Percentiles rank a stretch among this genome's conserved stretches.
Evolutionary conservation across 208 protist species (phyloP).

Genomic region (Leptomonas pyrrhocoris): DNA sequence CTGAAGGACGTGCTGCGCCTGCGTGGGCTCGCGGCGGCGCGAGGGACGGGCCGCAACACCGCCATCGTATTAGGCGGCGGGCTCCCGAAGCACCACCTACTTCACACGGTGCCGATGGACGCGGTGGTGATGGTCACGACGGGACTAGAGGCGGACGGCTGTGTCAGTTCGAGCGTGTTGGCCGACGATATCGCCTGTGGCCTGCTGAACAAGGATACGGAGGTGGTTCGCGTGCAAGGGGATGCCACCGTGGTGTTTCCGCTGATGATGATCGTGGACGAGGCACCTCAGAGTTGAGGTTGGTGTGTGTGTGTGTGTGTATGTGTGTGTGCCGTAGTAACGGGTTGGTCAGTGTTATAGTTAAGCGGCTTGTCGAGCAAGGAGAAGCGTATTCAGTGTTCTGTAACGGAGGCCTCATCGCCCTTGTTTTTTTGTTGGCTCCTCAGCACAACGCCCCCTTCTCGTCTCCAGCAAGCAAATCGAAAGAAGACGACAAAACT

Average conservation of each 20-base stretch:
- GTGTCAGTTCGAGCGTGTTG: constrained; percentile 77
- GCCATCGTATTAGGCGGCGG: constrained; percentile 85
- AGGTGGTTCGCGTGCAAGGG: constrained; percentile 85
- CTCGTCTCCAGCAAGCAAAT: too few relatives aligned
- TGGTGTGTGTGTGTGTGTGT: not conserved
- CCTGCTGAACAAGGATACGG: constrained; percentile 42
- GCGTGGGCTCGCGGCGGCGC: constrained; percentile 26
- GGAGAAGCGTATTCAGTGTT: too few relatives aligned
- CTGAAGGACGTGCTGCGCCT: constrained; percentile 84
- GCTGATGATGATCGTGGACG: constrained; percentile 49
- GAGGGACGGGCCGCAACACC: constrained; percentile 30
- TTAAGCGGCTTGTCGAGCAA: too few relatives aligned
- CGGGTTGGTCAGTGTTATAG: not conserved
- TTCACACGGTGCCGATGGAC: constrained; percentile 62
- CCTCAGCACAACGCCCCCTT: too few relatives aligned
- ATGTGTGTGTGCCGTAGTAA: not conserved
- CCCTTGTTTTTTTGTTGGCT: too few relatives aligned
- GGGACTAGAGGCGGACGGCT: constrained; percentile 82
- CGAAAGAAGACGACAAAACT: too few relatives aligned
- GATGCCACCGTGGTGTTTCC: constrained; percentile 90
- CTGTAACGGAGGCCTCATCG: too few relatives aligned
- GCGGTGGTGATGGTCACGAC: constrained; percentile 83
- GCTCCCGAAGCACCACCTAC: constrained; percentile 85
- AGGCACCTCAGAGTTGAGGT: not conserved
- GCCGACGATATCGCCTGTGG: constrained; percentile 69